Conservation (phyloP, 805 yeast genomes). For the Metschnikowia borealis region DNA sequence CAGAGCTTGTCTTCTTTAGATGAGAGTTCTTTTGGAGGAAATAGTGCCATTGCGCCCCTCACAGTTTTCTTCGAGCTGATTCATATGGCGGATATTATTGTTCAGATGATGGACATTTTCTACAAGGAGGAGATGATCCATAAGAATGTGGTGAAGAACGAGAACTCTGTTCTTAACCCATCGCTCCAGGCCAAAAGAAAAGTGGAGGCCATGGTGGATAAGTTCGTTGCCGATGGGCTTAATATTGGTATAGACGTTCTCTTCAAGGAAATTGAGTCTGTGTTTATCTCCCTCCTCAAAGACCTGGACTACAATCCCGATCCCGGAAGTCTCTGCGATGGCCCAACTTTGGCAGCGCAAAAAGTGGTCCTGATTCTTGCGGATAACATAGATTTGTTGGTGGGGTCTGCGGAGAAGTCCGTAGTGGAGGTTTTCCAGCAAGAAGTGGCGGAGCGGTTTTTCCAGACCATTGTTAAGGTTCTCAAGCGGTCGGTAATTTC, state of each 20-base stretch:
- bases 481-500: constrained; percentile 70
- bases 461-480: constrained; percentile 68
- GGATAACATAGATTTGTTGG: constrained; percentile 67
- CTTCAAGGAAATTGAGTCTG: constrained; percentile 71
- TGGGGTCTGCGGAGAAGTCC: constrained; percentile 80
- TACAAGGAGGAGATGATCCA: constrained; percentile 76
- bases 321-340: constrained; percentile 18
- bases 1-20: constrained; percentile 26
- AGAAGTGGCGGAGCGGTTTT: constrained; percentile 86
- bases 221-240: constrained; percentile 86
- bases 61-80: constrained; percentile 85
- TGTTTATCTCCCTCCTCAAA: constrained; percentile 50
- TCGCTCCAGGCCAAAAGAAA: constrained; percentile 75
- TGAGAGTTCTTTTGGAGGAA: constrained; percentile 9
- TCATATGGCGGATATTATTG: constrained; percentile 86
- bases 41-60: constrained; percentile 68
- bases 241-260: constrained; percentile 89
- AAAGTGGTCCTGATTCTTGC: constrained; percentile 59
- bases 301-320: constrained; percentile 62
- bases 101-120: constrained; percentile 88
- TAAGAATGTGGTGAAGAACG: constrained; percentile 58
- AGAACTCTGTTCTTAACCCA: constrained; percentile 72
- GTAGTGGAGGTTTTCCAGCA: constrained; percentile 91
- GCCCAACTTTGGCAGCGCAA: constrained; percentile 58
- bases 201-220: constrained; percentile 79